Evolutionary conservation across 805 yeast species (phyloP).

Genomic region (Suhomyces faveliae): DNA sequence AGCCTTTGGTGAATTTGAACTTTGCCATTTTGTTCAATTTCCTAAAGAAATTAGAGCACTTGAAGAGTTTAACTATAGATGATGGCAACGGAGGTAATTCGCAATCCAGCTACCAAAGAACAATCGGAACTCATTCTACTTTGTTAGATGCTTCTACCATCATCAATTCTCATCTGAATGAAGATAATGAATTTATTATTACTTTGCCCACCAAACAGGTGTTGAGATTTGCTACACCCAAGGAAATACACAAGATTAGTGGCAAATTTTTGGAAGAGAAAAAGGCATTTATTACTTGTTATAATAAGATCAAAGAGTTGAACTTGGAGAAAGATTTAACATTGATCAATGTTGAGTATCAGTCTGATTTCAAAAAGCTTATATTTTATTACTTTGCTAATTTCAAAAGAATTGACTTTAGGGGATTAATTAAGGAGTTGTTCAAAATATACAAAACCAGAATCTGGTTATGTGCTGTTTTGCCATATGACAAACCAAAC

Average conservation of each 20-base stretch:
- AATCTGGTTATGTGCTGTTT: conserved; percentile 48
- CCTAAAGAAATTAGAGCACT: conserved; percentile 69
- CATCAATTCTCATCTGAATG: conserved; percentile 42
- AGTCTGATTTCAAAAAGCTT: conserved; percentile 44
- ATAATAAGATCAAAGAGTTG: conserved; percentile 45
- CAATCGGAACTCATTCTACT: conserved; percentile 41
- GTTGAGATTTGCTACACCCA: conserved; percentile 70
- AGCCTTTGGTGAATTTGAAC: conserved; percentile 60
- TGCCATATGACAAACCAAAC: conserved; percentile 39
- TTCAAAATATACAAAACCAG: conserved; percentile 47
- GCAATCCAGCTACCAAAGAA: conserved; percentile 19
- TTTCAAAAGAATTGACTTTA: conserved; percentile 43
- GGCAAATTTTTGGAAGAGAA: conserved; percentile 69
- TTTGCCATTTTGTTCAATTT: conserved; percentile 72
- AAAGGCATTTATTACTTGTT: conserved; percentile 66
- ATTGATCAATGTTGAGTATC: conserved; percentile 45
- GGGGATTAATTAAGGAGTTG: conserved; percentile 43
- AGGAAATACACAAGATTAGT: conserved; percentile 61
- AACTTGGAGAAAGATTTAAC: conserved; percentile 43
- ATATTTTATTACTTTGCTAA: conserved; percentile 48
- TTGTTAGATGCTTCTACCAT: conserved; percentile 33
- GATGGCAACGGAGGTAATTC: conserved; percentile 20
- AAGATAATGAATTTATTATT: conserved; percentile 62
- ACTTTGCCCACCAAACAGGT: conserved; percentile 74
- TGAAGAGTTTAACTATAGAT: conserved; percentile 47